Percentiles rank a stretch among this genome's conserved stretches.
Evolutionary conservation across 148 eudicot species (phyloP).

Genomic region (Suaeda aralocaspica): DNA sequence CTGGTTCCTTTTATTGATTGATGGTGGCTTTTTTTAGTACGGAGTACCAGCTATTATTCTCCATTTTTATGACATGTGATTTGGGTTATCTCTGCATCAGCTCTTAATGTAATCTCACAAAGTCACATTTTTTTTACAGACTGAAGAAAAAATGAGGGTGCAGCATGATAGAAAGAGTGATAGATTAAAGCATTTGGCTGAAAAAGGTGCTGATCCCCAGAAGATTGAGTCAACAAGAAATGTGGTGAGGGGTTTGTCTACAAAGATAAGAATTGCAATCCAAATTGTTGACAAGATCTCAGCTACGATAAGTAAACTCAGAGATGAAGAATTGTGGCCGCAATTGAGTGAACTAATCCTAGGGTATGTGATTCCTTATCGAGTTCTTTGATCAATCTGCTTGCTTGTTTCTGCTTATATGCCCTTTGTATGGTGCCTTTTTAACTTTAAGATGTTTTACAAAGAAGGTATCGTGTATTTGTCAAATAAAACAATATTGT

Average conservation of each 20-base stretch:
- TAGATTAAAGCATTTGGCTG: slow-evolving; percentile 59
- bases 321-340: slow-evolving; percentile 97
- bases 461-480: background rate
- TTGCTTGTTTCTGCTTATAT: background rate
- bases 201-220: slow-evolving; percentile 79
- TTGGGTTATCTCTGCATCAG: background rate
- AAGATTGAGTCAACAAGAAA: slow-evolving; percentile 65
- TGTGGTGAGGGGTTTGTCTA: slow-evolving; percentile 65
- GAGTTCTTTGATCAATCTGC: background rate
- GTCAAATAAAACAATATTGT: background rate
- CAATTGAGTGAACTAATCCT: slow-evolving; percentile 65
- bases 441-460: background rate
- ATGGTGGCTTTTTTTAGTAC: too few relatives aligned
- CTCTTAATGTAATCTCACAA: background rate
- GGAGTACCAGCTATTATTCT: too few relatives aligned
- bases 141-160: slow-evolving; percentile 92
- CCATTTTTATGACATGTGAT: background rate
- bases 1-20: too few relatives aligned
- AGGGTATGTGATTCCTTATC: slow-evolving; percentile 55
- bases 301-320: slow-evolving; percentile 67
- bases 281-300: slow-evolving; percentile 89
- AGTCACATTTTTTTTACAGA: slow-evolving; percentile 33
- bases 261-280: slow-evolving; percentile 88
- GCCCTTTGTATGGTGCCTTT: background rate
- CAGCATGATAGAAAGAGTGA: slow-evolving; percentile 59